A percentile compares a stretch with the other conserved stretches of the same genome.
Conservation (phyloP, 139 green algal genomes). For the Haematococcus lacustris region DNA sequence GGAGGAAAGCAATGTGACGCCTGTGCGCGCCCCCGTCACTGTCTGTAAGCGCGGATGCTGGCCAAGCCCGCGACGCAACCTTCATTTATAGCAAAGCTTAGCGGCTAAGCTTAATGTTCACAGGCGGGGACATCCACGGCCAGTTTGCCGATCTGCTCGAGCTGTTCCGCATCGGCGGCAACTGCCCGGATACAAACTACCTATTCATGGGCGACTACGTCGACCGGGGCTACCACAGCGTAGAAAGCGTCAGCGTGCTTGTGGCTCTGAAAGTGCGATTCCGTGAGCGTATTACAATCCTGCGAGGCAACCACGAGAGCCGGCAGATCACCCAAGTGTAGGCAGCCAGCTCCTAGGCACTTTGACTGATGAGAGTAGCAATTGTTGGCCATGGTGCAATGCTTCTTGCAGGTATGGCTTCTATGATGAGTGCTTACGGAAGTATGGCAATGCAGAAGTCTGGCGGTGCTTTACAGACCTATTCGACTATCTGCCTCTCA, state of each 20-base stretch:
- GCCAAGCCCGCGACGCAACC: no score
- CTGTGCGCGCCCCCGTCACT: constrained; percentile 90
- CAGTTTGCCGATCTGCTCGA: constrained; percentile 97
- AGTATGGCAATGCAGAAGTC: constrained; percentile 96
- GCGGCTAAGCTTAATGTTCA: background rate
- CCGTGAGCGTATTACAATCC: constrained; percentile 92
- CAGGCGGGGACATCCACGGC: constrained; percentile 90
- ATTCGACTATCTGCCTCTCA: constrained; percentile 98
- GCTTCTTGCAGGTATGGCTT: constrained; percentile 91
- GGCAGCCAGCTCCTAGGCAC: no score
- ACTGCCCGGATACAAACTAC: constrained; percentile 97
- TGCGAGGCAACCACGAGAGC: constrained; percentile 97
- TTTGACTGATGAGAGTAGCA: no score
- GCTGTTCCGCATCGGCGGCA: constrained; percentile 91
- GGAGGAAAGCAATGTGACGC: constrained; percentile 93
- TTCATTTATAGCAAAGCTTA: no score
- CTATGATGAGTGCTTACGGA: constrained; percentile 99
- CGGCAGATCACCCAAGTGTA: constrained; percentile 97
- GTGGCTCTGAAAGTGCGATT: constrained; percentile 91
- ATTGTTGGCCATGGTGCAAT: no score
- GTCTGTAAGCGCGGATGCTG: no score
- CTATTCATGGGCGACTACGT: constrained; percentile 99
- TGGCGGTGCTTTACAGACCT: constrained; percentile 99
- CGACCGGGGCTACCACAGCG: constrained; percentile 93
- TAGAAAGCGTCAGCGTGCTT: constrained; percentile 90